These are phyloP conservation scores for Phyllosticta citriasiana DNA, from an alignment of 2,329 filamentous ascomycete species.

Conservation along the genomic window DNA sequence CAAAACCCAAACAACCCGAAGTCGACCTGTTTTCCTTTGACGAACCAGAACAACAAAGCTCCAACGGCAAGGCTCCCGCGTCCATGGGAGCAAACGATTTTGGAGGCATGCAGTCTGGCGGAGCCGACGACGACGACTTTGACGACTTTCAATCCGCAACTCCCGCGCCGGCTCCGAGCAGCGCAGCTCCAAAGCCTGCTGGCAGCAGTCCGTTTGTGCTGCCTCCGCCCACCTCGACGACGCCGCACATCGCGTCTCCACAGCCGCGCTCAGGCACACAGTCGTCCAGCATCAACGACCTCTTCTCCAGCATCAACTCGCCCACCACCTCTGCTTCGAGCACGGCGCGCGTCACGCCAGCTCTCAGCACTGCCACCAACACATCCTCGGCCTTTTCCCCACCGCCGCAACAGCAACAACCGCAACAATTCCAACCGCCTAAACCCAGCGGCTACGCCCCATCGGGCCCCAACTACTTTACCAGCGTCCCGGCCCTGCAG, in stretches of 20 bases:
- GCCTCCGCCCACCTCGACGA: constrained; percentile 37
- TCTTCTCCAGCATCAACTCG: constrained; percentile 76
- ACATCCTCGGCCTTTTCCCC: constrained; percentile 19
- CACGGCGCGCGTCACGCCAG: constrained; percentile 39
- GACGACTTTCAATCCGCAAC: constrained; percentile 93
- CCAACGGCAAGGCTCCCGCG: constrained; percentile 35
- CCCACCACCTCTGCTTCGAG: constrained; percentile 45
- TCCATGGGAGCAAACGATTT: constrained; percentile 35
- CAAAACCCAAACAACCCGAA: constrained; percentile 80
- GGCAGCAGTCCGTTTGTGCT: constrained; percentile 21
- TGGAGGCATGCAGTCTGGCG: constrained; percentile 36
- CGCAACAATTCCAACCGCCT: constrained; percentile 26
- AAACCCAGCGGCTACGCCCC: constrained; percentile 62
- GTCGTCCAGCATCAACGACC: constrained; percentile 67
- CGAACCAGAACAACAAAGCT: constrained; percentile 47
- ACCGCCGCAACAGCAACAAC: constrained; percentile 30
- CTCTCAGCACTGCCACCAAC: constrained; percentile 39
- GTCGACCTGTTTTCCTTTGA: constrained; percentile 84
- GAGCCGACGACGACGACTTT: constrained; percentile 76
- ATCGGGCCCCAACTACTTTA: constrained; percentile 86
- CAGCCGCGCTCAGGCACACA: constrained; percentile 78
- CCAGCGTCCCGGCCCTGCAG: constrained; percentile 52
- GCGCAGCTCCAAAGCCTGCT: constrained; percentile 17
- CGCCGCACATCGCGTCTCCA: constrained; percentile 67
- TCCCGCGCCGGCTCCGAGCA: constrained; percentile 37